Conservation (phyloP, 139 green algal species). For the Diplosphaera chodatii region DNA sequence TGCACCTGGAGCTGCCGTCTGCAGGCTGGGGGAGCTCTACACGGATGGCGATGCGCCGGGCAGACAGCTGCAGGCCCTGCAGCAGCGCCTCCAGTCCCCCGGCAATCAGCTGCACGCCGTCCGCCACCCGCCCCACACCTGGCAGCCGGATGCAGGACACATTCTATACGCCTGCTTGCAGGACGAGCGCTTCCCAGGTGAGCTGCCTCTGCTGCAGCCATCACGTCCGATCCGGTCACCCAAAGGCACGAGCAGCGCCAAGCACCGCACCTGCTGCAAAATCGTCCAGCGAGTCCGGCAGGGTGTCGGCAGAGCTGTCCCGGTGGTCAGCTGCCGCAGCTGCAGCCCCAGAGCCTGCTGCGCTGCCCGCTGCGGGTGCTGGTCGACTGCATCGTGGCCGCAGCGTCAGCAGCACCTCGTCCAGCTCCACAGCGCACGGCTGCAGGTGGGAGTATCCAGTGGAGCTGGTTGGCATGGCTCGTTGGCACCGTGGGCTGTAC, state of each 20-base stretch:
- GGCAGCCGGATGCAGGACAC: too few species aligned
- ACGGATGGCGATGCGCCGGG: conserved; percentile 28
- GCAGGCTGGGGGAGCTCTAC: conserved; percentile 36
- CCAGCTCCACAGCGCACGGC: conserved; percentile 25
- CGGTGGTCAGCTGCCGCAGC: too few species aligned
- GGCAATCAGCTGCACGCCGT: conserved; percentile 50
- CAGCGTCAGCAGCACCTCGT: conserved; percentile 54
- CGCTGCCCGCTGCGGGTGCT: background rate
- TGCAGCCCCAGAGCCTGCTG: too few species aligned
- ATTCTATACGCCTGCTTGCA: too few species aligned
- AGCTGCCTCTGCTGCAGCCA: too few species aligned
- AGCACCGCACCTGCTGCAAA: background rate
- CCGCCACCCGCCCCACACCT: conserved; percentile 14
- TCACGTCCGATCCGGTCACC: too few species aligned
- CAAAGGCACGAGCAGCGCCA: too few species aligned
- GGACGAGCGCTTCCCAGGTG: too few species aligned
- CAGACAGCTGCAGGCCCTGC: conserved; percentile 42
- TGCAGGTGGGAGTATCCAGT: too few species aligned
- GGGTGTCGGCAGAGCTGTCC: too few species aligned
- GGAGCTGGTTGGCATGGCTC: too few species aligned
- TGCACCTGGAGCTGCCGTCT: background rate
- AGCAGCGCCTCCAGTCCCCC: conserved; percentile 52
- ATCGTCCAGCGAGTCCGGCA: background rate
- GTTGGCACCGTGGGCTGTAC: too few species aligned
- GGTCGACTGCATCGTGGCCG: conserved; percentile 13